These are phyloP conservation scores for Gossypium armourianum DNA, from an alignment of 441 rosid species.

Conservation along the genomic window DNA sequence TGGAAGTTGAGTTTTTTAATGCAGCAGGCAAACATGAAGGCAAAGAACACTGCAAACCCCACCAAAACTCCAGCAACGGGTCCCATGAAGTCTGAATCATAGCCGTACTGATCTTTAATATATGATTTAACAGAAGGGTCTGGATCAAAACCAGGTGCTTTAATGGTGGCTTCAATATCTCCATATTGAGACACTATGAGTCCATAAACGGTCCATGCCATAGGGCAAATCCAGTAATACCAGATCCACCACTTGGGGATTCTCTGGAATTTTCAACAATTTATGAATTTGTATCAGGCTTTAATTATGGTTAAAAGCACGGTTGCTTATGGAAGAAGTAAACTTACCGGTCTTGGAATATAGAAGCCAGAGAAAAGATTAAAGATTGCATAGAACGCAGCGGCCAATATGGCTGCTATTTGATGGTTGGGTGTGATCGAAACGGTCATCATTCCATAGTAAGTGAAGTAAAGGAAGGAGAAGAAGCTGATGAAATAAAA, in stretches of 20 bases:
- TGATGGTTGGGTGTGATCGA: slow-evolving; percentile 76
- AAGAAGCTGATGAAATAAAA: slow-evolving; percentile 62
- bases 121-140: slow-evolving; percentile 32
- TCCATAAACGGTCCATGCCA: slow-evolving; percentile 84
- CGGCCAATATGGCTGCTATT: slow-evolving; percentile 64
- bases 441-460: slow-evolving; percentile 91
- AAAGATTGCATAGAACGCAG: slow-evolving; percentile 6
- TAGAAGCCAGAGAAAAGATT: background rate
- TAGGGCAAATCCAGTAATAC: slow-evolving; percentile 87
- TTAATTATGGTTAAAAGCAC: background rate
- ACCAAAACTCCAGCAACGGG: slow-evolving; percentile 56
- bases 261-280: slow-evolving; percentile 32
- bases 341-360: slow-evolving; percentile 8
- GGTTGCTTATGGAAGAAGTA: background rate
- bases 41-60: slow-evolving; percentile 54
- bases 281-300: background rate
- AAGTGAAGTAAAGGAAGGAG: slow-evolving; percentile 87
- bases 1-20: slow-evolving; percentile 39
- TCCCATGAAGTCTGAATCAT: slow-evolving; percentile 59
- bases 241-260: slow-evolving; percentile 89
- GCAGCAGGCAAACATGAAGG: slow-evolving; percentile 57
- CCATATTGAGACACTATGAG: slow-evolving; percentile 71
- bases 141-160: slow-evolving; percentile 29
- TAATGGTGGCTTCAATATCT: slow-evolving; percentile 32
- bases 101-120: slow-evolving; percentile 43